Base-by-base conservation (phyloP, 805 yeast genomes). In the Candida incommunis region DNA sequence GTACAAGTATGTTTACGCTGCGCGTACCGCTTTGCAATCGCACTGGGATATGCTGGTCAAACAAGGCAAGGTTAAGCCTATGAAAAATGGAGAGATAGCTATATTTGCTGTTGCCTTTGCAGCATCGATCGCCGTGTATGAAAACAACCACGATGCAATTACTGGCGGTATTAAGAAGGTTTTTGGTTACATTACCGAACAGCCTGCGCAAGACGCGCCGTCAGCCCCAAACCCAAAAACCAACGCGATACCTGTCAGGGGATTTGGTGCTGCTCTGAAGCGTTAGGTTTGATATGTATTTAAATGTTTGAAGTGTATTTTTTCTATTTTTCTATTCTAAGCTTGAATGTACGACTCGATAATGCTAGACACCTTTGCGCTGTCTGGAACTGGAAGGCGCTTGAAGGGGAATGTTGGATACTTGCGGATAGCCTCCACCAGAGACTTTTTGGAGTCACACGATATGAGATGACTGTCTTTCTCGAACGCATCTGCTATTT, bases 401-500 rank as follows among this genome's bases (percentile, higher is more conserved):
- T 11, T 18, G n/a, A 31, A 31, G 9, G 11, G 7, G 18, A 9
- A 31, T 7, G 11, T 5, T 9, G 13, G 13, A 16, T 9, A 31
- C 37, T 16, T 31, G 11, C 20, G 11, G 37, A 31, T n/a, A 7
- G 37, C 37, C 5, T 7, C 20, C 37, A 16, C 37, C 37, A 31
- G 37, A 5, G 5, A 11, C 13, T 31, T 5, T 13, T 9, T 5
- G 9, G 37, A 31, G 20, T n/a, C 18, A n/a, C 37, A 31, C 9
- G 37, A 31, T 9, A 31, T 31, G 18, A 31, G 37, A 31, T 31
- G 37, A 7, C 18, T 5, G 5, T 18, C 37, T n/a, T 7, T n/a
- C 20, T 31, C 37, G n/a, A 31, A 31, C 37, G 13, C 37, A 9
- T 5, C 4, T 9, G 95, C 92, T 4, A 84, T 78, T 49, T 88